A percentile compares a stretch with the other conserved stretches of the same genome.
Evolutionary conservation across 2,329 filamentous ascomycete species (phyloP).

Genomic region (Pestalotiopsis sp.): DNA sequence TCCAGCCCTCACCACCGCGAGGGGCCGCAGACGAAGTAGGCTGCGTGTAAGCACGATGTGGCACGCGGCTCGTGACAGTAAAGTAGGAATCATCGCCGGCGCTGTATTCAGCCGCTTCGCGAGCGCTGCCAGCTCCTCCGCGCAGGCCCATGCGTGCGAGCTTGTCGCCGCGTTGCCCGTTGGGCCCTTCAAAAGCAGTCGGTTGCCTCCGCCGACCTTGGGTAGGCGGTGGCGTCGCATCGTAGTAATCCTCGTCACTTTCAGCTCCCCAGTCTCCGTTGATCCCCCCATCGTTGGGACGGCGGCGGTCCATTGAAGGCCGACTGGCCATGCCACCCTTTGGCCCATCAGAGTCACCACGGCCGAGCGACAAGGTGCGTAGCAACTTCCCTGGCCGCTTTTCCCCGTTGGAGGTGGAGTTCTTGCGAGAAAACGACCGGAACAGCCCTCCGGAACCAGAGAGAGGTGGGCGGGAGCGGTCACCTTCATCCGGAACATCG

Average conservation of each 20-base stretch:
- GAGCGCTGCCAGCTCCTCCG: slow-evolving; percentile 41
- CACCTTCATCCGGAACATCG: slow-evolving; percentile 41
- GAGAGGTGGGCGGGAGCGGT: slow-evolving; percentile 51
- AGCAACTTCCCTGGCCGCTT: slow-evolving; percentile 45
- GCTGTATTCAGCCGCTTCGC: slow-evolving; percentile 49
- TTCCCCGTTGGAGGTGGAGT: slow-evolving; percentile 38
- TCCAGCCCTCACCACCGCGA: slow-evolving; percentile 3
- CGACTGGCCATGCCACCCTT: slow-evolving; percentile 46
- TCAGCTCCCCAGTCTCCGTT: slow-evolving; percentile 56
- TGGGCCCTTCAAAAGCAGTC: slow-evolving; percentile 15
- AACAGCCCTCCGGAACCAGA: slow-evolving; percentile 49
- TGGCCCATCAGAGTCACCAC: slow-evolving; percentile 49
- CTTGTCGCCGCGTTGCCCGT: slow-evolving; percentile 19
- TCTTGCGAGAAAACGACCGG: slow-evolving; percentile 48
- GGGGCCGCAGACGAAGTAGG: slow-evolving; percentile 21
- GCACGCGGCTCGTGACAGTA: slow-evolving; percentile 39
- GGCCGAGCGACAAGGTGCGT: slow-evolving; percentile 65
- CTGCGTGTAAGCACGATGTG: slow-evolving; percentile 29
- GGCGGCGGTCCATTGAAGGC: slow-evolving; percentile 35
- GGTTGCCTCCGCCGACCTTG: slow-evolving; percentile 13
- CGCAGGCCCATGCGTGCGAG: slow-evolving; percentile 27
- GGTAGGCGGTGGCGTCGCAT: slow-evolving; percentile 20
- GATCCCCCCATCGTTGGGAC: slow-evolving; percentile 54
- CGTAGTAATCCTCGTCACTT: slow-evolving; percentile 36
- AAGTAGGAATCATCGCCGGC: slow-evolving; percentile 63